Evolutionary conservation across 495 filamentous ascomycete genomes (phyloP).

Genomic region (Lineolata rhizophorae): DNA sequence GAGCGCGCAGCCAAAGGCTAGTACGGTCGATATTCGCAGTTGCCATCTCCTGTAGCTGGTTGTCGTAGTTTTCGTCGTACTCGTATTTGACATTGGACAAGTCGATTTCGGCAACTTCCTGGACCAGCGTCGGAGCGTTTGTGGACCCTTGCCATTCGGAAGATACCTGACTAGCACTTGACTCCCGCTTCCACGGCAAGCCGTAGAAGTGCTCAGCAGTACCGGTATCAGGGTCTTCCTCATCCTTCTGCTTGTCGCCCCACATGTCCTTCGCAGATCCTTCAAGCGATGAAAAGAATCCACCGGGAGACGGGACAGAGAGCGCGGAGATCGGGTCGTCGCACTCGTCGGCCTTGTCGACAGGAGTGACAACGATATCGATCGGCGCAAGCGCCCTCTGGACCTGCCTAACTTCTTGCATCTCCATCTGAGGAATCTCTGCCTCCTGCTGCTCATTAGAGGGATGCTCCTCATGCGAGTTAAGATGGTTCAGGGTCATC

Average conservation of each 20-base stretch:
- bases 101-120: too few species aligned
- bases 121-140: too few species aligned
- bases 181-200: slow-evolving; percentile 55
- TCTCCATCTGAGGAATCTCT: slow-evolving; percentile 25
- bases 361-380: slow-evolving; percentile 6
- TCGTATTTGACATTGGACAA: slow-evolving; percentile 9
- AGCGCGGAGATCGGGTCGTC: slow-evolving; percentile 35
- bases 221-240: slow-evolving; percentile 13
- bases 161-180: too few species aligned
- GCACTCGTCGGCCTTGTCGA: slow-evolving; percentile 22
- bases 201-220: slow-evolving; percentile 56
- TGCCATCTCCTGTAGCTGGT: slow-evolving; percentile 39
- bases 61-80: slow-evolving; percentile 47
- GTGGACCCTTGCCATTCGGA: too few species aligned
- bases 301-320: slow-evolving; percentile 63
- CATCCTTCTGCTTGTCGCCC: slow-evolving; percentile 27
- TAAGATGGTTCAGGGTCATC: slow-evolving; percentile 55
- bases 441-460: slow-evolving; percentile 30
- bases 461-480: too few species aligned
- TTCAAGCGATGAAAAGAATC: slow-evolving; percentile 71
- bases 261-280: slow-evolving; percentile 56
- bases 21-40: slow-evolving; percentile 57
- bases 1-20: slow-evolving; percentile 56
- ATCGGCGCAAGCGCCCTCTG: too few species aligned
- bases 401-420: slow-evolving; percentile 13